Conservation (phyloP, 176 grass and related monocot genomes). For the Ananas comosus region DNA sequence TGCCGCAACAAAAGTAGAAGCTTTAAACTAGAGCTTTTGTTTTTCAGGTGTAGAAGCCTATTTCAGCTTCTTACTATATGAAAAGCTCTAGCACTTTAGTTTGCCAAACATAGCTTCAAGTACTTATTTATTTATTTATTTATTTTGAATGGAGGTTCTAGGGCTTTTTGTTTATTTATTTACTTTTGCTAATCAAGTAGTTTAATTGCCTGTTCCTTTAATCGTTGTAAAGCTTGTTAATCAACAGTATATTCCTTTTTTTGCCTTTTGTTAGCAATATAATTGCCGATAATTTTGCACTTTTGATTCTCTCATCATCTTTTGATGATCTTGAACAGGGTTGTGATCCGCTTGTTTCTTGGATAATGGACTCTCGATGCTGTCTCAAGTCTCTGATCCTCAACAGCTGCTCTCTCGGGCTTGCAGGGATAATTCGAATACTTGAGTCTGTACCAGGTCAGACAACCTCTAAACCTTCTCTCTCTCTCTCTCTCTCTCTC, state of each 20-base stretch:
- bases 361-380: constrained; percentile 45
- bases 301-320: neutral
- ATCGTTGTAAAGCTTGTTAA: too few relatives aligned
- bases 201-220: too few relatives aligned
- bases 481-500: constrained; percentile 7
- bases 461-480: constrained; percentile 17
- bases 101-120: too few relatives aligned
- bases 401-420: constrained; percentile 57
- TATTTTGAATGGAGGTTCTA: too few relatives aligned
- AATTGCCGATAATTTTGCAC: neutral
- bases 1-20: too few relatives aligned
- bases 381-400: constrained; percentile 56
- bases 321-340: constrained; percentile 22
- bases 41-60: too few relatives aligned
- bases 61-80: too few relatives aligned
- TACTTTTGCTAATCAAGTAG: too few relatives aligned
- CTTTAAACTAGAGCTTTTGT: too few relatives aligned
- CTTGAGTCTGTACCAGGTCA: constrained; percentile 59
- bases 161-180: too few relatives aligned
- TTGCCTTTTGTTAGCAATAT: neutral
- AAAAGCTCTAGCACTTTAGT: too few relatives aligned
- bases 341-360: constrained; percentile 38
- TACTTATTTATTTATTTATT: too few relatives aligned
- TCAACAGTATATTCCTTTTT: neutral
- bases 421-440: constrained; percentile 47